Percentiles rank a stretch among this genome's conserved stretches.
phyloP scores from a whole-genome alignment of 805 yeast genomes.

The Sungouiozyma ichnusensis region DNA sequence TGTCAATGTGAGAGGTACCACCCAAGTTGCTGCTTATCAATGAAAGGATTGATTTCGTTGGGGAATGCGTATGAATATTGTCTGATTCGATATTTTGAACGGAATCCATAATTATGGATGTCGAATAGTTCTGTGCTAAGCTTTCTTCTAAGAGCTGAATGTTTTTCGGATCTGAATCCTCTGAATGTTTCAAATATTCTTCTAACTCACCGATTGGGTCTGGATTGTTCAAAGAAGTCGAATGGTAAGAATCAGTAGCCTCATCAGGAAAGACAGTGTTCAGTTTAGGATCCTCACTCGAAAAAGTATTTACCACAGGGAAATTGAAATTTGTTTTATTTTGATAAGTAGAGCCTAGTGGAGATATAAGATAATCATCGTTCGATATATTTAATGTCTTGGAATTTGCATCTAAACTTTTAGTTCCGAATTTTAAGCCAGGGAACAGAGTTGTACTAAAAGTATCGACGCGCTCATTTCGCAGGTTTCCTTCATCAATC shows the following conservation, averaged over 20 bases:
- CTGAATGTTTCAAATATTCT: conserved; percentile 15
- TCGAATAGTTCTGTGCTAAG: conserved; percentile 15
- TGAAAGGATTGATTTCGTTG: conserved; percentile 27
- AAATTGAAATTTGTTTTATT: conserved; percentile 2
- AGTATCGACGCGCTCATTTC: too few species aligned
- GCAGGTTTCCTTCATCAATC: neutral
- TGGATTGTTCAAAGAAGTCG: neutral
- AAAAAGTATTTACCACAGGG: neutral
- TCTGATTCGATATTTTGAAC: neutral
- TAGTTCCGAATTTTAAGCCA: neutral
- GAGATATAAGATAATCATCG: neutral
- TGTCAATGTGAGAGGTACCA: conserved; percentile 7
- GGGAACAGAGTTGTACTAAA: neutral
- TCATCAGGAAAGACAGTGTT: neutral
- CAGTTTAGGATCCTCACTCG: neutral
- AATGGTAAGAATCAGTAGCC: neutral
- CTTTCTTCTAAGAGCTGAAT: conserved; percentile 17
- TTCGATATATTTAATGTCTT: neutral
- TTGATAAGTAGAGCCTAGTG: neutral
- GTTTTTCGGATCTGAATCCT: conserved; percentile 8
- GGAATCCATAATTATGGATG: conserved; percentile 6
- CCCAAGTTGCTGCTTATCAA: conserved; percentile 17
- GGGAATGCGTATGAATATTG: conserved; percentile 18
- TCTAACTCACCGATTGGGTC: conserved; percentile 25
- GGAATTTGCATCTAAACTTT: neutral